Evolutionary conservation across 257 asterid species (phyloP), one percentile per base, ranked within the genome.

Genomic region (Jasminum sambac): DNA sequence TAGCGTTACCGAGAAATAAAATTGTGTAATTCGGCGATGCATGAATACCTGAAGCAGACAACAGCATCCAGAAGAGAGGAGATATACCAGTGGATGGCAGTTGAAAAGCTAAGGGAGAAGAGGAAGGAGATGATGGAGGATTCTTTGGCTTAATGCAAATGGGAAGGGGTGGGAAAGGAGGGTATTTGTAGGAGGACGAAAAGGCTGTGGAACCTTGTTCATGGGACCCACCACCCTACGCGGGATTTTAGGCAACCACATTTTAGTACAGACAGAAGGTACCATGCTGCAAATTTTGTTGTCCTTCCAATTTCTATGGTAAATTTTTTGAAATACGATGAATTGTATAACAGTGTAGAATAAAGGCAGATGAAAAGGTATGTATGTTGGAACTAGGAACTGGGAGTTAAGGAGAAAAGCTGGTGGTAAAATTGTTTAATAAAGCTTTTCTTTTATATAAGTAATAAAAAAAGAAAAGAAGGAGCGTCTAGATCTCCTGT

Each of bases 171-270:
- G 86, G 41, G 71, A 73, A 71, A 61, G 80, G 30, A 70, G 0
- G 86, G 77, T 88, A 88, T 89, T 85, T 92, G 86, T 88, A 89
- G 88, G 83, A 78, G 79, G 37, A 21, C 34, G 58, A 82, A 74
- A 81, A 37, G 80, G 72, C 50, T 70, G 52, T 34, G 77, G 83
- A 76, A 78, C 72, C 77, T 34, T 71, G 86, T 81, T 70, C 66
- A n/a, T 66, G 82, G 91, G 89, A 46, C 89, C 93, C 88, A 63
- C 78, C 66, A 71, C 81, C 78, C 75, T 73, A 85, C 80, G 85
- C 83, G 5, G 58, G 58, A 48, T 48, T 48, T 48, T 48, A 48
- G 24, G 25, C 7, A 39, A 11, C 30, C 34, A 55, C 14, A 55
- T 11, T 11, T 11, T 11, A 11, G 50, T 43, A 4, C 50, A 11